These are phyloP conservation scores for Macadamia integrifolia DNA, from an alignment of 164 flowering plant species.

Conservation along the genomic window DNA sequence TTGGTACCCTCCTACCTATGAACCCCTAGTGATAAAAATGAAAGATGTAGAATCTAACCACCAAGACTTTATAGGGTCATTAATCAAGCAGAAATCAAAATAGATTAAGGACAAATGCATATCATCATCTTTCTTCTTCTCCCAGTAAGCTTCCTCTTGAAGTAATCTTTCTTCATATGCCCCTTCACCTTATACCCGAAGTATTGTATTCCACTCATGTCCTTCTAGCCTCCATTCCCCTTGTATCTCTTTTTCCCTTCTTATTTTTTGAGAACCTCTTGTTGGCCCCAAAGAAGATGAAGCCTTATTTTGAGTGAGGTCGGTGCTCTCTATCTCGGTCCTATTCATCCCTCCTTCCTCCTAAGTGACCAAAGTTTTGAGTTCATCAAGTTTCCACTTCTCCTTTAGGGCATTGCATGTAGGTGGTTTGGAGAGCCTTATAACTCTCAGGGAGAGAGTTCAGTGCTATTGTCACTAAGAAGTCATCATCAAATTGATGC, in stretches of 20 bases:
- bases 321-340: background rate
- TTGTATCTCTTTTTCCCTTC: background rate
- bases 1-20: slow-evolving; percentile 3
- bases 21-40: slow-evolving; percentile 13
- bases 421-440: background rate
- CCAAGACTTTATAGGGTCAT: slow-evolving; percentile 12
- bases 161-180: background rate
- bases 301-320: background rate
- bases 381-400: background rate
- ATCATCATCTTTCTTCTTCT: background rate
- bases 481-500: background rate
- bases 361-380: background rate
- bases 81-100: slow-evolving; percentile 17
- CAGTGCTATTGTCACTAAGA: background rate
- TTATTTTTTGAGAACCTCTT: background rate
- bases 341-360: background rate
- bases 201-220: too few species aligned
- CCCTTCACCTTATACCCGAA: background rate
- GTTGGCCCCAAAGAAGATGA: background rate
- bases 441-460: slow-evolving; percentile 7
- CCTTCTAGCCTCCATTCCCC: background rate
- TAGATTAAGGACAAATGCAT: background rate
- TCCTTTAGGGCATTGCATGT: slow-evolving; percentile 4
- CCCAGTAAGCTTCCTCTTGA: background rate
- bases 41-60: slow-evolving; percentile 15